Base-by-base conservation (phyloP, 305 asterid species). In the Fraxinus baroniana region DNA sequence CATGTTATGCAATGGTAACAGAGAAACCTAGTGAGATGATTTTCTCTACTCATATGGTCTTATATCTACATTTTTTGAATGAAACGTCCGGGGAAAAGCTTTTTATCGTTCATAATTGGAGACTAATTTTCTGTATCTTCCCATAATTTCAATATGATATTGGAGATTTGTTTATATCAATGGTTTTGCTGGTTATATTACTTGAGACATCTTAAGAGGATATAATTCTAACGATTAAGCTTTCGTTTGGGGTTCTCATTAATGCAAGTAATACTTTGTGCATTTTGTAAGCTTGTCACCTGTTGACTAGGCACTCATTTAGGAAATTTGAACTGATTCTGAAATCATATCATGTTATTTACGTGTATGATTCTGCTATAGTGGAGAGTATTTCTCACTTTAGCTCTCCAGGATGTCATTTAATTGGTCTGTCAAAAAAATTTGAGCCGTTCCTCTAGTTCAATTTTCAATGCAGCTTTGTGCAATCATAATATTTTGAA, bases 401-500 rank as follows among this genome's bases (percentile, higher is more conserved):
- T 9, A 62, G 32, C 71, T 8, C 15, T 62, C 71, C 71, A 68
- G n/a, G 36, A 68, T 68, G 37, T 68, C 74, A 15, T 30, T 13
- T 70, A 70, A 70, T 30, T 30, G 75, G 41, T 66, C 35, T 26
- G 18, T 70, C 41, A 15, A 0, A 12, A 30, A 32, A 71, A 32
- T 13, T 71, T 71, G 76, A 71, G 32, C 22, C 44, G 5, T 71
- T 71, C 74, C 74, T 68, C 74, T 10, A 26, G 5, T 71, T 32
- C 76, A 32, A 5, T 71, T 15, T 71, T 30, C 12, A 32, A 22
- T 70, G 44, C 41, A 30, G 76, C 41, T 28, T 70, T 5, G 44
- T 70, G 76, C 74, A 64, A 64, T 64, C 74, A 66, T 36, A 66
- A 70, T 30, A 70, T 15, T 70, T 70, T 70, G 12, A 70, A 70